phyloP scores from a whole-genome alignment of 139 green algal species.

The Eudorina sp. region DNA sequence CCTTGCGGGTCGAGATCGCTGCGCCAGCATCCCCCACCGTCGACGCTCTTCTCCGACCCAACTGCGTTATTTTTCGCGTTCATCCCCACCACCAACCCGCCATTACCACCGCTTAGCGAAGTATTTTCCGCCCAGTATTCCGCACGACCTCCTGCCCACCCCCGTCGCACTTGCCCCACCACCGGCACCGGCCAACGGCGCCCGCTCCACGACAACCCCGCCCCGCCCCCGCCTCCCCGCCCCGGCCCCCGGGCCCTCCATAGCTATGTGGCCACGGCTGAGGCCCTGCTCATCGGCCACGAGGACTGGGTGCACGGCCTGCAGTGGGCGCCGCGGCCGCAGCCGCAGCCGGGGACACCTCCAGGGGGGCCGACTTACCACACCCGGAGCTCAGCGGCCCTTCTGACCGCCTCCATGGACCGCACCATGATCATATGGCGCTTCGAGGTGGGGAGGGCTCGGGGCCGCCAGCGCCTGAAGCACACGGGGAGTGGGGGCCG shows the following conservation, averaged over 20 bases:
- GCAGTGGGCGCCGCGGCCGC: constrained; percentile 76
- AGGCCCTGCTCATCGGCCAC: constrained; percentile 91
- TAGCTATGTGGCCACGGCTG: constrained; percentile 70
- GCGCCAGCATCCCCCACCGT: too few species aligned
- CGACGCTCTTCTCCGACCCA: too few species aligned
- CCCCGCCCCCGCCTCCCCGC: not conserved
- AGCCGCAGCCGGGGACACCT: constrained; percentile 33
- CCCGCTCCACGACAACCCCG: not conserved
- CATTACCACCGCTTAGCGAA: too few species aligned
- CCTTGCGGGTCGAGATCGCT: too few species aligned
- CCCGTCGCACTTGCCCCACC: not conserved
- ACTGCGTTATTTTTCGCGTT: too few species aligned
- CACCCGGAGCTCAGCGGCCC: constrained; percentile 26
- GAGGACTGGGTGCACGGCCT: constrained; percentile 96
- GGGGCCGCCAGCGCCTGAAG: too few species aligned
- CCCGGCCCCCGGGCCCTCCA: not conserved
- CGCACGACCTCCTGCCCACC: too few species aligned
- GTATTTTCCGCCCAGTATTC: too few species aligned
- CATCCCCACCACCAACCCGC: too few species aligned
- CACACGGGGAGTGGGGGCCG: too few species aligned
- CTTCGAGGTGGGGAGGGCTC: constrained; percentile 59
- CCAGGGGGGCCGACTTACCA: constrained; percentile 28
- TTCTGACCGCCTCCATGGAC: constrained; percentile 96
- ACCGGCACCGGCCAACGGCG: not conserved
- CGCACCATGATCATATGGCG: constrained; percentile 96